phyloP scores from a whole-genome alignment of 2,329 filamentous ascomycete species.

The Epichloe festucae region DNA sequence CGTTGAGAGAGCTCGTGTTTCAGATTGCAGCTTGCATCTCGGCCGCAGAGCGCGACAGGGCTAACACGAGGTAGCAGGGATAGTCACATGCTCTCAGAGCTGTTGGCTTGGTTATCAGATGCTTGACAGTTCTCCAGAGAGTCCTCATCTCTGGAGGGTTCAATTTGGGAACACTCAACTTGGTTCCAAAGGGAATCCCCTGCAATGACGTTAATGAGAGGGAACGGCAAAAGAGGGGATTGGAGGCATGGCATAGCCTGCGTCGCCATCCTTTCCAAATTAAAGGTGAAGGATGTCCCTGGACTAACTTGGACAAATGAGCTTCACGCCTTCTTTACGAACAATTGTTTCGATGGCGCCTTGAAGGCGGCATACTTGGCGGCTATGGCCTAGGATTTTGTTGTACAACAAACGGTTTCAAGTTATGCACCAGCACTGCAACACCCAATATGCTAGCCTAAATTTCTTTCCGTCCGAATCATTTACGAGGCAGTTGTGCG shows the following conservation, averaged over 20 bases:
- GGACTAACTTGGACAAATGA: neutral
- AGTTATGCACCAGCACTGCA: slow-evolving; percentile 1
- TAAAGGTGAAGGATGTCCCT: neutral
- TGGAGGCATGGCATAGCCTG: neutral
- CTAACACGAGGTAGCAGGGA: slow-evolving; percentile 7
- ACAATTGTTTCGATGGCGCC: neutral
- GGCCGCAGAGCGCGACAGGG: slow-evolving; percentile 4
- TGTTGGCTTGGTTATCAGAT: neutral
- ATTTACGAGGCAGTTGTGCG: neutral
- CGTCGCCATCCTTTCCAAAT: neutral
- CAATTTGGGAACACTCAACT: neutral
- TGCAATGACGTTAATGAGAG: neutral
- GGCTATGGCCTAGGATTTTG: neutral
- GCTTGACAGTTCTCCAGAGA: neutral
- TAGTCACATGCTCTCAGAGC: neutral
- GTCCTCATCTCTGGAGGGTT: neutral
- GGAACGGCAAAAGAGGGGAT: neutral
- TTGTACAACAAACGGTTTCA: slow-evolving; percentile 6
- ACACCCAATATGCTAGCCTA: neutral
- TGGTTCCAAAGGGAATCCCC: too few species aligned
- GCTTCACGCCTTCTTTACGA: neutral
- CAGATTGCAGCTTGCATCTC: slow-evolving; percentile 3
- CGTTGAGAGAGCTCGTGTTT: neutral
- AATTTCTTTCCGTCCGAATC: neutral
- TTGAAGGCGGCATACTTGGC: neutral